phyloP scores from a whole-genome alignment of 257 asterid genomes.

The Lycium barbarum region DNA sequence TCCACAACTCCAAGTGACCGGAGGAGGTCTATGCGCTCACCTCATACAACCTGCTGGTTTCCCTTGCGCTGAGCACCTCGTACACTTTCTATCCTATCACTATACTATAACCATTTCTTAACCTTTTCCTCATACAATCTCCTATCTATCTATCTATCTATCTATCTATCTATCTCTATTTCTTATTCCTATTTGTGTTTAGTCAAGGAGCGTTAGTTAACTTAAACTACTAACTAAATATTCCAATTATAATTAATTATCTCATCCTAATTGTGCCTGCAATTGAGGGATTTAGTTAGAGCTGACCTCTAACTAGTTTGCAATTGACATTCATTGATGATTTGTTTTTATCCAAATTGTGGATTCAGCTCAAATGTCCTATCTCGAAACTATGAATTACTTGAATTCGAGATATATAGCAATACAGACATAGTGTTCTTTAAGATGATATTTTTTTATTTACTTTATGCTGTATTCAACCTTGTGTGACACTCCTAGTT shows the following conservation, averaged over 20 bases:
- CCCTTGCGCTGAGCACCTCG: slow-evolving; percentile 87
- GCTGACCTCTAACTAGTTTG: not conserved
- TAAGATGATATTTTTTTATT: not conserved
- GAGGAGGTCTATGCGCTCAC: slow-evolving; percentile 73
- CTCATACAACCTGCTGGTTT: slow-evolving; percentile 77
- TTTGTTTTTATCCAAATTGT: slow-evolving; percentile 1
- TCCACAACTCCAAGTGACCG: slow-evolving; percentile 42
- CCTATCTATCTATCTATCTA: not conserved
- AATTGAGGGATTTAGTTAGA: not conserved
- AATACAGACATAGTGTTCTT: not conserved
- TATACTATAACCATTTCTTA: not conserved
- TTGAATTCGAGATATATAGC: not conserved
- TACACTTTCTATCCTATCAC: slow-evolving; percentile 40
- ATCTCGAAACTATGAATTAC: slow-evolving; percentile 1
- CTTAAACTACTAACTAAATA: not conserved
- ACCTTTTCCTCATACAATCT: slow-evolving; percentile 12
- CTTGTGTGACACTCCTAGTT: slow-evolving; percentile 4
- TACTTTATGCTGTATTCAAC: slow-evolving; percentile 9
- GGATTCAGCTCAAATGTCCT: not conserved
- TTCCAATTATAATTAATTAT: not conserved
- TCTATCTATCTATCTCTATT: not conserved
- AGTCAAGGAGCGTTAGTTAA: not conserved
- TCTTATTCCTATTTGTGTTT: not conserved
- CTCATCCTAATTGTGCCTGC: not conserved
- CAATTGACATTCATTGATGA: not conserved